Evolutionary conservation across 306 rosid genomes (phyloP).

Genomic region (Prunus padus): DNA sequence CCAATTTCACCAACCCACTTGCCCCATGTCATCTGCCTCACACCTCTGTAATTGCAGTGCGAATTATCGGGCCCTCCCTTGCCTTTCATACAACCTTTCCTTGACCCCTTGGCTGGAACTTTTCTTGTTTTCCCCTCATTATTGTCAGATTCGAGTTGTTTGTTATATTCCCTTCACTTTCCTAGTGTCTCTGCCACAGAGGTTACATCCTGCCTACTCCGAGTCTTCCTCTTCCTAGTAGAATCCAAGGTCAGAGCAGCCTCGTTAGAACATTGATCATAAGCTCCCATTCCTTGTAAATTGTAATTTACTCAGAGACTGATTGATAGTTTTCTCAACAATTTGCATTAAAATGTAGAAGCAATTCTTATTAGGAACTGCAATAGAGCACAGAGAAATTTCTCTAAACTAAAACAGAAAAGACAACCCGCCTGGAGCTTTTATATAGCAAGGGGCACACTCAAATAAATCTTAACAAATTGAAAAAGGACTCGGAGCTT

Average conservation of each 20-base stretch:
- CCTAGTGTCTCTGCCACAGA: constrained; percentile 68
- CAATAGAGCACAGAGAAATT: neutral
- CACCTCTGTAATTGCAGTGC: constrained; percentile 75
- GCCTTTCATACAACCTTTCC: constrained; percentile 99
- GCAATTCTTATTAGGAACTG: neutral
- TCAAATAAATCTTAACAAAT: neutral
- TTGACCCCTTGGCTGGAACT: constrained; percentile 84
- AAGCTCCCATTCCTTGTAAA: constrained; percentile 50
- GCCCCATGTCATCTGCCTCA: constrained; percentile 98
- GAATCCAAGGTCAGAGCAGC: constrained; percentile 36
- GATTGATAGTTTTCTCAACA: constrained; percentile 1
- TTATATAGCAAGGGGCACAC: neutral
- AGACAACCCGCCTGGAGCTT: neutral
- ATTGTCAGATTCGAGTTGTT: constrained; percentile 25
- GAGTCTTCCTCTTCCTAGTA: constrained; percentile 69
- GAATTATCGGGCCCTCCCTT: constrained; percentile 94
- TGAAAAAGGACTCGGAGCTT: neutral
- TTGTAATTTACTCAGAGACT: neutral
- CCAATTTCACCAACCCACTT: constrained; percentile 96
- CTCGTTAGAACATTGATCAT: constrained; percentile 33
- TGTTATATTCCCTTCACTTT: constrained; percentile 69
- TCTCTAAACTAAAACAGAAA: neutral
- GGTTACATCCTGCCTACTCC: constrained; percentile 54
- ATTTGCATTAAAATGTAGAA: constrained; percentile 29
- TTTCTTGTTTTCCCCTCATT: constrained; percentile 37